Evolutionary conservation across 768 basidiomycete species (phyloP).

Genomic region (Epithele typhae): DNA sequence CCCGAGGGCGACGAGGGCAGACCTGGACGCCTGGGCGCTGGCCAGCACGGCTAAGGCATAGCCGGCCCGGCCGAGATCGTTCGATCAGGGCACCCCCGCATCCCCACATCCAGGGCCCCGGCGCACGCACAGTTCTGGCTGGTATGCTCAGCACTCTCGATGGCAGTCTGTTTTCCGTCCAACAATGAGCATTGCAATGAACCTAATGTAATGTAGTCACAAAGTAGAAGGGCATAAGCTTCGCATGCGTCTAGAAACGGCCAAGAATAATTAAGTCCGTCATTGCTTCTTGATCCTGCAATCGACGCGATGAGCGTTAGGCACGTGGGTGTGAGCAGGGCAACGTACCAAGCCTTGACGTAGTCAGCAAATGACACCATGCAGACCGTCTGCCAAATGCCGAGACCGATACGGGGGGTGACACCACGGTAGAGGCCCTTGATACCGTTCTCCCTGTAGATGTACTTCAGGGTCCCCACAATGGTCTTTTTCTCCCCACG

Average conservation of each 20-base stretch:
- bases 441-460: conserved; percentile 95
- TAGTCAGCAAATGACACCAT: conserved; percentile 99
- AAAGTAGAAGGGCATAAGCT: neutral
- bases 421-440: conserved; percentile 97
- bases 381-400: conserved; percentile 97
- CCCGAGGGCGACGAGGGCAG: too few relatives aligned
- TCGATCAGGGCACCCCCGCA: too few relatives aligned
- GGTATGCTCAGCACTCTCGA: too few relatives aligned
- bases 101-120: too few relatives aligned
- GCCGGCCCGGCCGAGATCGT: too few relatives aligned
- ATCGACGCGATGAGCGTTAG: neutral
- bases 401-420: conserved; percentile 92
- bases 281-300: conserved; percentile 11
- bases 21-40: too few relatives aligned
- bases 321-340: neutral
- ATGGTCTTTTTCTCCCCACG: conserved; percentile 92
- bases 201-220: conserved; percentile 14
- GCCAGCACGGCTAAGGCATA: too few relatives aligned
- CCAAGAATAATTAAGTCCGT: neutral
- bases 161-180: neutral
- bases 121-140: too few relatives aligned
- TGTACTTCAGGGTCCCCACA: conserved; percentile 84
- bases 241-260: conserved; percentile 5
- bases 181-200: conserved; percentile 9
- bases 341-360: conserved; percentile 74